Percentiles rank a stretch among this genome's conserved stretches.
Evolutionary conservation across 306 rosid species (phyloP).

Genomic region (Cercis canadensis): DNA sequence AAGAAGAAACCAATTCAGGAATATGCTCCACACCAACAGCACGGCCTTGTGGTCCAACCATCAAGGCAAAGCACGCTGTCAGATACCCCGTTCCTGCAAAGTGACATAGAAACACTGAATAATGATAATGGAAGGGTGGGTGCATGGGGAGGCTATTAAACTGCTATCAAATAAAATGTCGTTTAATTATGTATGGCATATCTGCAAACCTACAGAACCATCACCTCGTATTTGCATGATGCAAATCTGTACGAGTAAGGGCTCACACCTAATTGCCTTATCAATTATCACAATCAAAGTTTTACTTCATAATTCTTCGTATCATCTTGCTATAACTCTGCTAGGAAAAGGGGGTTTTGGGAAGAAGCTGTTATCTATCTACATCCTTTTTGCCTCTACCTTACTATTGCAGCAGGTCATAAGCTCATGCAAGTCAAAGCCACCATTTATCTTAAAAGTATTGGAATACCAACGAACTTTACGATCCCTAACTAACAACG

Average conservation of each 20-base stretch:
- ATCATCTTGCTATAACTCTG: conserved; percentile 14
- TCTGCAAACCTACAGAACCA: not conserved
- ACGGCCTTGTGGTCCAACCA: conserved; percentile 89
- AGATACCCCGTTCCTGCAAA: conserved; percentile 87
- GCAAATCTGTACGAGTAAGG: not conserved
- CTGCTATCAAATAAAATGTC: conserved; percentile 8
- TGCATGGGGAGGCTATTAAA: not conserved
- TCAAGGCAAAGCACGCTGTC: conserved; percentile 90
- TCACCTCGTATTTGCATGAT: not conserved
- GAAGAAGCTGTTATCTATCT: not conserved
- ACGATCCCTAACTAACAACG: conserved; percentile 14
- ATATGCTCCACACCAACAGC: conserved; percentile 92
- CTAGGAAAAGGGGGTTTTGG: not conserved
- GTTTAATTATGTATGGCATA: not conserved
- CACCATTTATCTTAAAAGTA: conserved; percentile 3
- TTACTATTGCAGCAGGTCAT: conserved; percentile 8
- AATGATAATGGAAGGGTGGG: no score
- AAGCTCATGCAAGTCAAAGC: not conserved
- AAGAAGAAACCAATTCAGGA: conserved; percentile 84
- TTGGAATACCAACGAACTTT: not conserved
- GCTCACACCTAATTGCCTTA: not conserved
- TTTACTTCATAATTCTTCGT: no score
- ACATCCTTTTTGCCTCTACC: conserved; percentile 8
- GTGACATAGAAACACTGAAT: no score
- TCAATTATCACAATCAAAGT: conserved; percentile 14